These are phyloP conservation scores for Rosa multiflora DNA, from an alignment of 306 rosid genomes.

Conservation along the genomic window DNA sequence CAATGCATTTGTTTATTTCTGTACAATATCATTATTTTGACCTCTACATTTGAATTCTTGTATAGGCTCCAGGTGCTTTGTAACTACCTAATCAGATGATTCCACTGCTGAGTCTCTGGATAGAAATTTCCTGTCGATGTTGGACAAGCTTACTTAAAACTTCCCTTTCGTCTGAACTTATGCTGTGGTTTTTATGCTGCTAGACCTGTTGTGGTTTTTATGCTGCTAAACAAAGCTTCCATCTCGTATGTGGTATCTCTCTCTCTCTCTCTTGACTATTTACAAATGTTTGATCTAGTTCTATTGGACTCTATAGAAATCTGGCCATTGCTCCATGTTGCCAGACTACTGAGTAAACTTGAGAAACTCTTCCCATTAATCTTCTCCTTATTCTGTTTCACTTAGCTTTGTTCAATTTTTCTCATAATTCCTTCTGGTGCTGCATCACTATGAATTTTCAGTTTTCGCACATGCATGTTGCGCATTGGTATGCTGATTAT, in stretches of 20 bases:
- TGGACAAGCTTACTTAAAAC: too few species aligned
- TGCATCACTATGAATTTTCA: background rate
- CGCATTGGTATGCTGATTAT: background rate
- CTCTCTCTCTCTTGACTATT: slow-evolving; percentile 8
- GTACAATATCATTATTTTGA: too few species aligned
- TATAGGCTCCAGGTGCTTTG: too few species aligned
- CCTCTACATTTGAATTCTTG: too few species aligned
- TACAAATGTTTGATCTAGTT: background rate
- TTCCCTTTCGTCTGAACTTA: too few species aligned
- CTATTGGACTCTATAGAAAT: background rate
- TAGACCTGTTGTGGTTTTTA: too few species aligned
- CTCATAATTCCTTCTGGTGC: background rate
- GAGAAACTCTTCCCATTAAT: background rate
- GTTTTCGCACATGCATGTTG: background rate
- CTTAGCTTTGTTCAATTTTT: background rate
- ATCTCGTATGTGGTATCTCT: slow-evolving; percentile 12
- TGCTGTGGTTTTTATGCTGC: too few species aligned
- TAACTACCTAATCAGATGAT: too few species aligned
- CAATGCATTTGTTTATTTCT: too few species aligned
- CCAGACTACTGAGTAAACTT: background rate
- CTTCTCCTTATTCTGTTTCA: background rate
- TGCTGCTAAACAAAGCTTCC: slow-evolving; percentile 3
- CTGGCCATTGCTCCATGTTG: background rate
- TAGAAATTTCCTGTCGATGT: too few species aligned
- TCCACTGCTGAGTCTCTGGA: too few species aligned